Base-by-base conservation (phyloP, 441 rosid genomes). In the Populus hybrid region DNA sequence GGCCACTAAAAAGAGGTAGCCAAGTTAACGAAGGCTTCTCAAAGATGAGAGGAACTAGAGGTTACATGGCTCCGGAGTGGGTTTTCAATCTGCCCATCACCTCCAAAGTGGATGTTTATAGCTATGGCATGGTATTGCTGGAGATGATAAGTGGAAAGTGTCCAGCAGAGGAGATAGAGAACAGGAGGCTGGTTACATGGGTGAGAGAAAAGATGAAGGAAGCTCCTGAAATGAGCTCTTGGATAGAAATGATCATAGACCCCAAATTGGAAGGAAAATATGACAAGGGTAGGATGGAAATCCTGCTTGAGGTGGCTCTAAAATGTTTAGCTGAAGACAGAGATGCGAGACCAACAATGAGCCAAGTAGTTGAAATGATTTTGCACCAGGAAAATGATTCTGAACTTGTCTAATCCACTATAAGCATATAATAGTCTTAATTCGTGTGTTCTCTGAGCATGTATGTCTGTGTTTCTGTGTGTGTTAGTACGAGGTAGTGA, bases 31-130 rank as follows among this genome's bases (percentile, higher is more conserved):
- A 75, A 38, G 30, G 24, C n/a, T 19, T 77, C 12, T 71, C 80
- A 14, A 65, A 23, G 64, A 71, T 77, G 1, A 77, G 80, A 66
- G 80, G 80, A n/a, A 77, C 80, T 3, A 71, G 80, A 71, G 80
- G 80, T 1, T 77, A 77, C 28, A 77, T 77, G 12, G 79, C 79
- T 59, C 79, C 79, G 18, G 79, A 77, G 26, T 77, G 79, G 79
- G 71, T 77, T 40, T 66, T 40, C 24, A 71, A 66, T 71, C 80
- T 10, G n/a, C 75, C 80, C 10, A 77, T 77, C 21, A 77, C 80
- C 2, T 64, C 76, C 0, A 77, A 76, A 32, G 75, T 71, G 18
- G 80, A 77, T 71, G 80, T 77, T 12, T 77, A 77, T 34, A 76
- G 78, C 30, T 76, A 76, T 50, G 79, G 74, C 6, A 69, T 76